phyloP scores from a whole-genome alignment of 306 rosid species.

The Acacia crassicarpa region DNA sequence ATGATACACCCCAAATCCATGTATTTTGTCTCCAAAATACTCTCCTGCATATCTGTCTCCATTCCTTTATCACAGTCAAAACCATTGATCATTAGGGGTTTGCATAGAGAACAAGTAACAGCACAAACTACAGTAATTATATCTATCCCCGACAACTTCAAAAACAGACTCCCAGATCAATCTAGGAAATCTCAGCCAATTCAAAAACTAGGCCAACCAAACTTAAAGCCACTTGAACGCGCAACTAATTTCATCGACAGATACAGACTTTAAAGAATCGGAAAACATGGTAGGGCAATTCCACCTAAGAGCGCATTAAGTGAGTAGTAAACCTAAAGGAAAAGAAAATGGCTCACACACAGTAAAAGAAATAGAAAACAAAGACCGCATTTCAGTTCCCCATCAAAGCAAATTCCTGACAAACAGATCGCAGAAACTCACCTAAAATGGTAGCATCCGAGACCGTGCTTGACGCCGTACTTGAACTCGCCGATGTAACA shows the following conservation, averaged over 20 bases:
- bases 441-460: constrained; percentile 89
- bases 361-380: background rate
- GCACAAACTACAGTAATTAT: background rate
- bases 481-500: constrained; percentile 77
- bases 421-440: background rate
- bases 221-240: constrained; percentile 25
- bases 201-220: constrained; percentile 26
- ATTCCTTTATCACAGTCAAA: constrained; percentile 46
- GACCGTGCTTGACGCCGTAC: constrained; percentile 80
- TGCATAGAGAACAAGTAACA: background rate
- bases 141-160: background rate
- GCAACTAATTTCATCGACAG: constrained; percentile 15
- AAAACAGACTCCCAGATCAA: background rate
- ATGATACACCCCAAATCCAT: constrained; percentile 86
- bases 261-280: background rate
- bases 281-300: background rate
- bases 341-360: no score
- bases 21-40: constrained; percentile 89
- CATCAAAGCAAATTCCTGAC: background rate
- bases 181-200: constrained; percentile 5
- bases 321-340: background rate
- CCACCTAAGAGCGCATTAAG: background rate
- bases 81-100: background rate
- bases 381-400: background rate
- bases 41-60: constrained; percentile 94